Conservation (phyloP, 1,284 basidiomycete species). For the Malassezia dermatis region DNA sequence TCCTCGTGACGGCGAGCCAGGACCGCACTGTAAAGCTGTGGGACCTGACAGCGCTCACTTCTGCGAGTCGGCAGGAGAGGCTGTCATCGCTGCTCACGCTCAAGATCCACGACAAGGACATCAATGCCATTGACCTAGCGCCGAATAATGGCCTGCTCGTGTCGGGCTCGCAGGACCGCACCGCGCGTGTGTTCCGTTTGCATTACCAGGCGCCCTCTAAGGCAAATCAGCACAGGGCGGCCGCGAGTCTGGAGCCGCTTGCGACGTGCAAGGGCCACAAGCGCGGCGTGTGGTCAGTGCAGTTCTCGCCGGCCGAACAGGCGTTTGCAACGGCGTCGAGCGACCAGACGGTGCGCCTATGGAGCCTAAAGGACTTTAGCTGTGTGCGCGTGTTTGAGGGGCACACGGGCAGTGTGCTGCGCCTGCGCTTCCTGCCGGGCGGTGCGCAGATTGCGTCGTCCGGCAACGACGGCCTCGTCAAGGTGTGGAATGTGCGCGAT, state of each 20-base stretch:
- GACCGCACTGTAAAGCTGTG: conserved; percentile 98
- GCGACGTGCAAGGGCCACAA: conserved; percentile 92
- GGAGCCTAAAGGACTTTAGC: conserved; percentile 61
- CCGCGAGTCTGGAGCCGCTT: conserved; percentile 50
- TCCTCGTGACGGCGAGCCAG: conserved; percentile 77
- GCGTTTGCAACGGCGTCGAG: conserved; percentile 85
- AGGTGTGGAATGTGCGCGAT: conserved; percentile 82
- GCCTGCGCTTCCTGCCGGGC: conserved; percentile 73
- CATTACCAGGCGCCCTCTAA: conserved; percentile 52
- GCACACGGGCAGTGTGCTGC: conserved; percentile 89
- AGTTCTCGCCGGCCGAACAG: conserved; percentile 71
- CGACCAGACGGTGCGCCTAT: conserved; percentile 84
- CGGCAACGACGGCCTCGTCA: conserved; percentile 86
- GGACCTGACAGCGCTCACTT: conserved; percentile 54
- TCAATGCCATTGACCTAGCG: conserved; percentile 86
- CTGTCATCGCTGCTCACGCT: conserved; percentile 75
- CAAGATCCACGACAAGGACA: conserved; percentile 94
- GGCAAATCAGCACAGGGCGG: conserved; percentile 31
- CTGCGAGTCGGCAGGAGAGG: conserved; percentile 26
- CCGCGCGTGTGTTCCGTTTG: conserved; percentile 79
- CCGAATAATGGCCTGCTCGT: conserved; percentile 80
- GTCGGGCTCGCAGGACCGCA: conserved; percentile 90
- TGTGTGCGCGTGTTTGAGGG: conserved; percentile 52
- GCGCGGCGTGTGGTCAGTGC: conserved; percentile 87
- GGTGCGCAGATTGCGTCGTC: conserved; percentile 80